phyloP scores from a whole-genome alignment of 2,329 filamentous ascomycete species.

The Cladosporium halotolerans region DNA sequence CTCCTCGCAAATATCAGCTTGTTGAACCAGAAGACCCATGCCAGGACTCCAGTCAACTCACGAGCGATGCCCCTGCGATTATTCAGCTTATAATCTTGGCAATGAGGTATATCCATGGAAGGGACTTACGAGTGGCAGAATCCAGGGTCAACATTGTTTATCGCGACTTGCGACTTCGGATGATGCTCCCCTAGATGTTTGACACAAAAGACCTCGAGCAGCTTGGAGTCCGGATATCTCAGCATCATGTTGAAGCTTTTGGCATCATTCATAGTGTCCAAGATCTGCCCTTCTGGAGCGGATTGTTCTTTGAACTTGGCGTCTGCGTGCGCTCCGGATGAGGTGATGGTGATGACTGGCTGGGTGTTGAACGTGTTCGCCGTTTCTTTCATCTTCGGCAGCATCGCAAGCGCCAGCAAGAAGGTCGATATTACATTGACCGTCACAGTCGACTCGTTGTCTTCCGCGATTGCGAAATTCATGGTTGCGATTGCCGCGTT shows the following conservation, averaged over 20 bases:
- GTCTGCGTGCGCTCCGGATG: constrained; percentile 33
- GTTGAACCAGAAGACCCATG: constrained; percentile 13
- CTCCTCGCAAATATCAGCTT: constrained; percentile 28
- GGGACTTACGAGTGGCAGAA: constrained; percentile 36
- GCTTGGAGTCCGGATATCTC: constrained; percentile 39
- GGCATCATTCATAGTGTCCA: constrained; percentile 31
- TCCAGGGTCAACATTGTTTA: constrained; percentile 48
- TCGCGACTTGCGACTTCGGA: constrained; percentile 30
- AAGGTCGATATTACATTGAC: constrained; percentile 48
- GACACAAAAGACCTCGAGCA: constrained; percentile 39
- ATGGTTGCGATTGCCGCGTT: constrained; percentile 36
- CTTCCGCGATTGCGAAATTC: constrained; percentile 33
- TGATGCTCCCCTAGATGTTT: constrained; percentile 32
- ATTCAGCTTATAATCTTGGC: background rate
- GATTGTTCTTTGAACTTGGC: constrained; percentile 31
- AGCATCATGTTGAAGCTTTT: constrained; percentile 27
- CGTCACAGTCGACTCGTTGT: constrained; percentile 41
- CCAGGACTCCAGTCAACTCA: background rate
- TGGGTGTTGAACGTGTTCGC: constrained; percentile 21
- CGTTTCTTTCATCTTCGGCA: constrained; percentile 45
- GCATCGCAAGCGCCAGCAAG: constrained; percentile 40
- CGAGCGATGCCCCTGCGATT: background rate
- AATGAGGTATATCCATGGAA: no score
- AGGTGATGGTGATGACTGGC: constrained; percentile 31
- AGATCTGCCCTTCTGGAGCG: constrained; percentile 22